Base-by-base conservation (phyloP, 352 stramenopile species). In the Phytophthora parvispora region DNA sequence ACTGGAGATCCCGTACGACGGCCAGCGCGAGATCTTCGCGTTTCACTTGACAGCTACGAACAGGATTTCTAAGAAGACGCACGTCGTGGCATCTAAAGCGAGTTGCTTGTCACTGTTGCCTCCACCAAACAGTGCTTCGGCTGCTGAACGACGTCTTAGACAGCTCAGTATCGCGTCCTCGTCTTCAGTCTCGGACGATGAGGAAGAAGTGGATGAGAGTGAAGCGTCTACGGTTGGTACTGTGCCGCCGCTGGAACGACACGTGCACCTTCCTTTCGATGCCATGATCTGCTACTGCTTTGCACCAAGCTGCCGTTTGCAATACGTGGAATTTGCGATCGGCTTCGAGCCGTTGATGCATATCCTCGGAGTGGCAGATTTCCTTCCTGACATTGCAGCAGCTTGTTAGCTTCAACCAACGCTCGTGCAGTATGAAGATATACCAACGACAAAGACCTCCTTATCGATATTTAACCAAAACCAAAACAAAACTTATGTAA, bases 281-380 rank as follows among this genome's bases (percentile, higher is more conserved):
- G 87, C 86, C 25, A 92, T 94, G 78, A 93, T 96, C 59, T 95
- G 86, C 73, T 96, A 94, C 67, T 90, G 77, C 72, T 96, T 96
- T 52, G 74, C 82, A 18, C 63, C 75, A 18, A 82, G 59, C 29
- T 77, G 59, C 28, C 61, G 60, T 29, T 65, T 96, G 7, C 87
- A 96, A 63, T 95, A 96, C 73, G 74, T 96, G 52, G 89, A 96
- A 73, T 95, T 95, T 63, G 89, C 89, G 9, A 94, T 96, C 59
- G 87, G 89, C 18, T 96, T 94, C 63, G 89, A 96, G 54, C 72
- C 86, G 25, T 77, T 96, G n/a, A 84, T 96, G 73, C 83, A 96
- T 51, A 72, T 81, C 8, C 74, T 96, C 20, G 87, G 78, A 24
- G 68, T 96, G 20, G 76, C 74, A 0, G 36, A 75, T 4, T 95